Evolutionary conservation across 2,329 filamentous ascomycete species (phyloP).

Genomic region (Alternaria solani): DNA sequence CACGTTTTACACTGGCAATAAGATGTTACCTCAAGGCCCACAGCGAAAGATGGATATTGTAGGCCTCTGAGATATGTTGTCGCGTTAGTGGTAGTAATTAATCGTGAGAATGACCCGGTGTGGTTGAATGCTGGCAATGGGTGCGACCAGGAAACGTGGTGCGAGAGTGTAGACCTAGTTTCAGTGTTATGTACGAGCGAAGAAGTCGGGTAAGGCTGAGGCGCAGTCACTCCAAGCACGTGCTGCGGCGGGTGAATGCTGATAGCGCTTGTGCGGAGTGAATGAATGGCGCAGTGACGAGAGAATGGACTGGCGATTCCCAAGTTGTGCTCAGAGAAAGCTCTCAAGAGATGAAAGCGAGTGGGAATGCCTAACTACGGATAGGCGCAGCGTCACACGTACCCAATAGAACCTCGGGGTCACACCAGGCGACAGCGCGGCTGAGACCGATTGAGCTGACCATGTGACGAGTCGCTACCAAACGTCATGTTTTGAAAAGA

Average conservation of each 20-base stretch:
- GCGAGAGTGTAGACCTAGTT: not conserved
- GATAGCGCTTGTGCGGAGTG: not conserved
- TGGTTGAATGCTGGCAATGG: not conserved
- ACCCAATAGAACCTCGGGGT: constrained; percentile 3
- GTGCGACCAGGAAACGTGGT: not conserved
- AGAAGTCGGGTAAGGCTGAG: not conserved
- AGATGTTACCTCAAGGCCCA: not conserved
- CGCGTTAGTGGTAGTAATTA: not conserved
- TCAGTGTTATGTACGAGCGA: not conserved
- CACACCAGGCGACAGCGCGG: constrained; percentile 9
- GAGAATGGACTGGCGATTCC: not conserved
- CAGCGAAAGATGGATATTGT: not conserved
- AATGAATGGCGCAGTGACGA: not conserved
- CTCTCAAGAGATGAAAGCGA: not conserved
- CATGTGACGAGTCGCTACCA: not conserved
- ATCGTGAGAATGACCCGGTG: not conserved
- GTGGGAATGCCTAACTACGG: constrained; percentile 1
- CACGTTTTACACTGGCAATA: not conserved
- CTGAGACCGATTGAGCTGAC: not conserved
- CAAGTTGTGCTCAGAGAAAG: not conserved
- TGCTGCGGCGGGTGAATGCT: not conserved
- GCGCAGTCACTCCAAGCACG: not conserved
- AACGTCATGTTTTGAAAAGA: not conserved
- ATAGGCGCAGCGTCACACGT: not conserved
- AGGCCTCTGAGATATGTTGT: not conserved